Evolutionary conservation across 805 yeast species (phyloP).

Genomic region (Candida anglica): DNA sequence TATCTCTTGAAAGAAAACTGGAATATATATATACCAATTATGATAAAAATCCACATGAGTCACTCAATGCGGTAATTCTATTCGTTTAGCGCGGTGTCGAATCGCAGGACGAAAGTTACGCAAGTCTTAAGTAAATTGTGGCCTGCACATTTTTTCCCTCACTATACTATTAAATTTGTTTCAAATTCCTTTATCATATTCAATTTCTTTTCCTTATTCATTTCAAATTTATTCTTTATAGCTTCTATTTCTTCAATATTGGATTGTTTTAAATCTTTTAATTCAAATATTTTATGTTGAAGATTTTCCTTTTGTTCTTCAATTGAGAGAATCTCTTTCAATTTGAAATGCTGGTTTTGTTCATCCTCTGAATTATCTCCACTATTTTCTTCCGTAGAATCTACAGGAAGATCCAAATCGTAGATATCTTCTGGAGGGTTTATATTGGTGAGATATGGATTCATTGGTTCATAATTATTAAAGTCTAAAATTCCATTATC

Average conservation of each 20-base stretch:
- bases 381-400: constrained; percentile 3
- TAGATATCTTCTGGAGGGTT: constrained; percentile 1
- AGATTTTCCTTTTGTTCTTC: constrained; percentile 3
- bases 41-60: constrained; percentile 1
- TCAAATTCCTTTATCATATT: no score
- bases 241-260: no score
- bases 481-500: neutral
- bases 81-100: constrained; percentile 5
- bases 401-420: constrained; percentile 6
- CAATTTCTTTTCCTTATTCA: no score
- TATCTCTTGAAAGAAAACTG: no score
- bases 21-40: no score
- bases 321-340: no score
- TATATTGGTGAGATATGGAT: neutral
- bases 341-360: neutral
- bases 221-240: neutral
- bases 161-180: no score
- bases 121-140: no score
- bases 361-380: no score
- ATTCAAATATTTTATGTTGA: constrained; percentile 2
- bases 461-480: neutral
- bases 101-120: constrained; percentile 1
- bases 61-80: constrained; percentile 3
- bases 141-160: no score
- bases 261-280: no score